Percentiles rank a stretch among this genome's conserved stretches.
phyloP scores from a whole-genome alignment of 1,284 basidiomycete species.

The Cryptococcus hybrid region DNA sequence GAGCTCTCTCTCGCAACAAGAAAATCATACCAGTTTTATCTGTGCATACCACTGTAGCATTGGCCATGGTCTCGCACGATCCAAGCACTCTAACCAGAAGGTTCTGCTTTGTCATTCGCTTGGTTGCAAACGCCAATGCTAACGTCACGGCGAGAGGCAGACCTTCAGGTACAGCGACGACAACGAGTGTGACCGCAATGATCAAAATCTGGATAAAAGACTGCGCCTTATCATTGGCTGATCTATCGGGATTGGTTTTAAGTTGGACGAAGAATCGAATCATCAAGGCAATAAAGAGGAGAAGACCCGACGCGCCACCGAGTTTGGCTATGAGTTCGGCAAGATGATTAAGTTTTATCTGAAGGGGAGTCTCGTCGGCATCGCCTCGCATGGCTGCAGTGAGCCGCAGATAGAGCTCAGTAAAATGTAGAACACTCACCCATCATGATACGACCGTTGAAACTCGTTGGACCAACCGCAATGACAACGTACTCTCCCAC shows the following conservation, averaged over 20 bases:
- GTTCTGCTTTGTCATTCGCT: conserved; percentile 93
- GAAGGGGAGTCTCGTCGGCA: conserved; percentile 70
- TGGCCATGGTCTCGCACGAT: conserved; percentile 98
- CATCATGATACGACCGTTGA: conserved; percentile 97
- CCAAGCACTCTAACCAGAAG: conserved; percentile 92
- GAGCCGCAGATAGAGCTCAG: neutral
- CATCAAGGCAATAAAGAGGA: conserved; percentile 82
- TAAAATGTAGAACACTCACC: conserved; percentile 56
- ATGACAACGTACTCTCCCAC: conserved; percentile 91
- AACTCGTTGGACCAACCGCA: conserved; percentile 85
- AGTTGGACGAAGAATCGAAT: conserved; percentile 93
- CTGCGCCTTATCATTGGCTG: conserved; percentile 79
- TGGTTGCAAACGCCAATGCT: conserved; percentile 94
- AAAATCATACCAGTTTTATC: conserved; percentile 77
- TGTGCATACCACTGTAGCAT: conserved; percentile 93
- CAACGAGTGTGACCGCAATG: conserved; percentile 90
- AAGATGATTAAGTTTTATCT: conserved; percentile 86
- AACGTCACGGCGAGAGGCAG: conserved; percentile 94
- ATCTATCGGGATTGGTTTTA: conserved; percentile 61
- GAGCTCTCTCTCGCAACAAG: neutral
- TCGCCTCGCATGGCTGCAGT: conserved; percentile 42
- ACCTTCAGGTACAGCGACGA: conserved; percentile 97
- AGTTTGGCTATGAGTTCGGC: conserved; percentile 93
- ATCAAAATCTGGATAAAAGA: conserved; percentile 92
- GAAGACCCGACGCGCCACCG: conserved; percentile 75